A percentile compares a stretch with the other conserved stretches of the same genome.
Evolutionary conservation across 2,329 filamentous ascomycete species (phyloP).

Genomic region (Trichophyton mentagrophytes): DNA sequence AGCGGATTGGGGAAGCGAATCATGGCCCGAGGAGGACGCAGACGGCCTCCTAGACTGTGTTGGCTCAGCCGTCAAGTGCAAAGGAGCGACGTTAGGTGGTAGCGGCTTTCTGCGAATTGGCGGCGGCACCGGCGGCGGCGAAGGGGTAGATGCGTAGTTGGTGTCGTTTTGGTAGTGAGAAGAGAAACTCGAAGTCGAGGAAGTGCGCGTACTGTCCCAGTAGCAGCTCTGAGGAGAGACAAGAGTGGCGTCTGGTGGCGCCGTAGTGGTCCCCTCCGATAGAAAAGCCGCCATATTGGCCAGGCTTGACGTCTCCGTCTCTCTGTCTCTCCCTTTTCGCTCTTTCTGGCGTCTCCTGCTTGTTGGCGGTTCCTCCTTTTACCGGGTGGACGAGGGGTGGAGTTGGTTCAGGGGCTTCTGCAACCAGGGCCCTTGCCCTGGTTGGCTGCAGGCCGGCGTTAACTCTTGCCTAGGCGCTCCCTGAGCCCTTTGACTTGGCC

Average conservation of each 20-base stretch:
- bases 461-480: too few relatives aligned
- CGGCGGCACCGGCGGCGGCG: conserved; percentile 13
- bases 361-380: not conserved
- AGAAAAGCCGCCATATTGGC: not conserved
- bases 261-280: not conserved
- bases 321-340: not conserved
- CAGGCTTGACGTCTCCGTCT: not conserved
- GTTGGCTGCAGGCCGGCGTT: not conserved
- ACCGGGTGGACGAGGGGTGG: not conserved
- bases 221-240: not conserved
- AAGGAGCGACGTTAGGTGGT: conserved; percentile 38
- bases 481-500: not conserved
- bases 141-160: not conserved
- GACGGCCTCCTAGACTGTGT: conserved; percentile 6
- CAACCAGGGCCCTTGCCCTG: not conserved
- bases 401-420: not conserved
- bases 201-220: not conserved
- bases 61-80: conserved; percentile 21
- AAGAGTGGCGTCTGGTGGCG: not conserved
- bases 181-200: not conserved
- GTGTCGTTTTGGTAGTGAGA: not conserved
- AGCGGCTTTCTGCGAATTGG: conserved; percentile 43
- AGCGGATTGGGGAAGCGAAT: conserved; percentile 12
- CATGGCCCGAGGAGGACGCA: not conserved
- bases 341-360: too few relatives aligned